Evolutionary conservation across 495 filamentous ascomycete genomes (phyloP).

Genomic region (Podospora comata): DNA sequence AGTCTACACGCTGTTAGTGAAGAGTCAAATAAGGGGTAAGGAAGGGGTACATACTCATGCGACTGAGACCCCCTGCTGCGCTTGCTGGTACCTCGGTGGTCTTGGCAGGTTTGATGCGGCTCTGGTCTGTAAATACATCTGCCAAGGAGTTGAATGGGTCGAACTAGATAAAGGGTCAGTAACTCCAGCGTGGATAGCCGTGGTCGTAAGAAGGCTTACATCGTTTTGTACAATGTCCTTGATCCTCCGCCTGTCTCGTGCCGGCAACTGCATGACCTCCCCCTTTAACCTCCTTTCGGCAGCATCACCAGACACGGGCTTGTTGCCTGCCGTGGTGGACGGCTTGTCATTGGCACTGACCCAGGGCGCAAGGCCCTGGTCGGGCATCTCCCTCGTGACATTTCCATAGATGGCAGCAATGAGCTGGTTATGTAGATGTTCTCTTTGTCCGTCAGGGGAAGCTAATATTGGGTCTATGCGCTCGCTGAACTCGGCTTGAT

Average conservation of each 20-base stretch:
- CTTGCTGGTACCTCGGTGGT: conserved; percentile 76
- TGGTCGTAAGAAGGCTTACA: conserved; percentile 25
- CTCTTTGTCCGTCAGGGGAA: conserved; percentile 63
- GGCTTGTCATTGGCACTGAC: conserved; percentile 96
- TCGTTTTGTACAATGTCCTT: conserved; percentile 67
- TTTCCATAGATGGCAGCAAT: conserved; percentile 83
- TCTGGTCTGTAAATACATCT: conserved; percentile 66
- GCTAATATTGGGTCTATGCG: conserved; percentile 68
- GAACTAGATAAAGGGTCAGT: conserved; percentile 43
- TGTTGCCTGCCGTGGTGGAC: conserved; percentile 63
- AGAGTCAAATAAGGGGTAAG: background rate
- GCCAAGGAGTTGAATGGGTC: conserved; percentile 62
- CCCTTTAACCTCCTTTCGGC: conserved; percentile 85
- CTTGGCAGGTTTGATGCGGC: conserved; percentile 63
- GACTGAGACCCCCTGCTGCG: conserved; percentile 71
- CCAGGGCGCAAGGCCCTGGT: conserved; percentile 90
- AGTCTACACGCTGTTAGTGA: conserved; percentile 51
- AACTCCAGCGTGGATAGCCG: conserved; percentile 15
- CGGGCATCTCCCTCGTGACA: conserved; percentile 80
- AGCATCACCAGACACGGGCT: conserved; percentile 82
- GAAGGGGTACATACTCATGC: conserved; percentile 67
- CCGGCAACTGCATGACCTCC: conserved; percentile 89
- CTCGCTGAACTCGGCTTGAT: conserved; percentile 77
- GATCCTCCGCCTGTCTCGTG: conserved; percentile 78
- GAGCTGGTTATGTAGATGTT: conserved; percentile 89